A percentile compares a stretch with the other conserved stretches of the same genome.
phyloP scores from a whole-genome alignment of 225 moss, liverwort and hornwort species.

The Neckera pumila region DNA sequence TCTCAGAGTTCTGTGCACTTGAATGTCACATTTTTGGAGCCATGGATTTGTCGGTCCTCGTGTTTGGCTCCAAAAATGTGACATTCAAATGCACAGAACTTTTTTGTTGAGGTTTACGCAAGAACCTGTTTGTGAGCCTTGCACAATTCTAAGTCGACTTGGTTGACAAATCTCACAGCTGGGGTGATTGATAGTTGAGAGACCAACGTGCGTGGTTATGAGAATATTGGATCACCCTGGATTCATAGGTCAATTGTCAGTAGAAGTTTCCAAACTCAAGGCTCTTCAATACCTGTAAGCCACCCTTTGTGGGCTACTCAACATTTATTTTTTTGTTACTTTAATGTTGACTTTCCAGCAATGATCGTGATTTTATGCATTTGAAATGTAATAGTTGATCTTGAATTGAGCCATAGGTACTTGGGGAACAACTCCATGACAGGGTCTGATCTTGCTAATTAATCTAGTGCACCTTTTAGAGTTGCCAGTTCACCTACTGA shows the following conservation, averaged over 20 bases:
- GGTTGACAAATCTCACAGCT: background rate
- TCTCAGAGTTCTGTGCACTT: background rate
- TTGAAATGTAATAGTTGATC: background rate
- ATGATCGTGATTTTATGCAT: background rate
- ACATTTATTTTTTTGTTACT: background rate
- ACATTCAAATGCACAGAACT: too few relatives aligned
- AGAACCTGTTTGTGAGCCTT: background rate
- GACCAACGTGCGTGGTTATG: background rate
- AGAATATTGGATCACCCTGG: conserved; percentile 20
- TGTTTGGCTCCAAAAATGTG: too few relatives aligned
- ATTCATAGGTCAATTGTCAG: conserved; percentile 7
- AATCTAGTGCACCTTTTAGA: background rate
- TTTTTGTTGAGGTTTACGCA: background rate
- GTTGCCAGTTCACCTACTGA: conserved; percentile 5
- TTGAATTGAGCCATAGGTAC: background rate
- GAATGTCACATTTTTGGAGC: background rate
- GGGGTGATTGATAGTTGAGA: background rate
- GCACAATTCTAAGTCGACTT: background rate
- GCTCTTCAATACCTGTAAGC: background rate
- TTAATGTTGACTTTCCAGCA: background rate
- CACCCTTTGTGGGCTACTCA: background rate
- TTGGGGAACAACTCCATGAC: conserved; percentile 24
- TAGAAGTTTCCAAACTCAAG: background rate
- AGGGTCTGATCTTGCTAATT: conserved; percentile 7
- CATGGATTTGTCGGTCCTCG: too few relatives aligned